These are phyloP conservation scores for Geranium incanum DNA, from an alignment of 441 rosid genomes.

Conservation along the genomic window DNA sequence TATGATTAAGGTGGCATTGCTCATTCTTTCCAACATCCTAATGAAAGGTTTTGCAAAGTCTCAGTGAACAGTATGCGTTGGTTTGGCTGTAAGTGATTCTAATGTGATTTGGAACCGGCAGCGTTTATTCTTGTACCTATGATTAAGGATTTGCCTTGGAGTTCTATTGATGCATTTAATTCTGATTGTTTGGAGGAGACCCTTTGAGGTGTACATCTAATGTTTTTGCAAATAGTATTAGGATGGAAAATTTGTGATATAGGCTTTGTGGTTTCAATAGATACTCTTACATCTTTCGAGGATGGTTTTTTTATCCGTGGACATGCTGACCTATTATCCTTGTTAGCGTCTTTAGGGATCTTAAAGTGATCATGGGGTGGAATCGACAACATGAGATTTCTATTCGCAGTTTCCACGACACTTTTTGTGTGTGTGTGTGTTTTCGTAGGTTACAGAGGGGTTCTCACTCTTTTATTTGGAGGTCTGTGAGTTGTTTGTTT, in stretches of 20 bases:
- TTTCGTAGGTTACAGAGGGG: too few relatives aligned
- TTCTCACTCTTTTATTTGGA: too few relatives aligned
- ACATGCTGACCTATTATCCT: background rate
- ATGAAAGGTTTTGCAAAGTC: background rate
- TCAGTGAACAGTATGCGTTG: background rate
- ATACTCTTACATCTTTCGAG: background rate
- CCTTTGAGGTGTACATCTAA: background rate
- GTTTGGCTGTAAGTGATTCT: background rate
- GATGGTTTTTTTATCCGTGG: background rate
- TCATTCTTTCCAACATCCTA: background rate
- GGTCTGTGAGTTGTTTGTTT: too few relatives aligned
- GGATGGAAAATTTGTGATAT: background rate
- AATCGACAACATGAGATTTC: too few relatives aligned
- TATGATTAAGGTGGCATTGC: background rate
- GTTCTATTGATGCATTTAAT: background rate
- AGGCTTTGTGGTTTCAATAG: background rate
- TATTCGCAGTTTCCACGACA: too few relatives aligned
- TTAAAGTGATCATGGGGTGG: background rate
- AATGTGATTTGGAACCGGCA: background rate
- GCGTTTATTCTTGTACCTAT: background rate
- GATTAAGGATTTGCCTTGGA: background rate
- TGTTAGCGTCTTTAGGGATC: background rate
- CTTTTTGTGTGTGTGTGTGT: too few relatives aligned
- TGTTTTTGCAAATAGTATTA: background rate
- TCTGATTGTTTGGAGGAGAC: background rate